These are phyloP conservation scores for Piromyces finnis DNA, from an alignment of 192 early-diverging fungal species.

Conservation along the genomic window DNA sequence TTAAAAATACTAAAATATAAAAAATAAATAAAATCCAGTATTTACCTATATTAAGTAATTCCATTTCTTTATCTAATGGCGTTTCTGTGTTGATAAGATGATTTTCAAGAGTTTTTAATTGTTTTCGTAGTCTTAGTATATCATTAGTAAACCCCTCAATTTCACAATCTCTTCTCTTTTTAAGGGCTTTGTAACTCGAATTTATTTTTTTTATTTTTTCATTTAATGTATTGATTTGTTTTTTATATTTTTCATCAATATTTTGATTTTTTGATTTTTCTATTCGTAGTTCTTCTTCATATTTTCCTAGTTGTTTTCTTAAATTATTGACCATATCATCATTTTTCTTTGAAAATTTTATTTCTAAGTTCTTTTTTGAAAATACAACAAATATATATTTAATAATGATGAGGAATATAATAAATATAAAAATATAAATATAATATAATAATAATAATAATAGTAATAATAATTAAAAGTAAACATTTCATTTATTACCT, in stretches of 20 bases:
- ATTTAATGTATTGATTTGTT: constrained; percentile 7
- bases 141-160: constrained; percentile 53
- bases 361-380: constrained; percentile 7
- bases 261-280: constrained; percentile 8
- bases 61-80: background rate
- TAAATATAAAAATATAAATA: too few relatives aligned
- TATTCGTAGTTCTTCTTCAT: constrained; percentile 11
- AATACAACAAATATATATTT: too few relatives aligned
- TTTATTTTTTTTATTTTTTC: constrained; percentile 10
- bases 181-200: constrained; percentile 22
- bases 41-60: background rate
- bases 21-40: too few relatives aligned
- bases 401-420: too few relatives aligned
- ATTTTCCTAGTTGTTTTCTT: constrained; percentile 7
- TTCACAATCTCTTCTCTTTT: constrained; percentile 34
- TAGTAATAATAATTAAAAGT: too few relatives aligned
- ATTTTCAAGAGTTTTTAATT: constrained; percentile 12
- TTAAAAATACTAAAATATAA: too few relatives aligned
- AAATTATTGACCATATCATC: constrained; percentile 14
- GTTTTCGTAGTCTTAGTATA: constrained; percentile 25
- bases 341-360: constrained; percentile 13
- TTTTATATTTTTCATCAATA: constrained; percentile 6
- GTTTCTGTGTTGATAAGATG: background rate
- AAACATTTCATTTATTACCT: background rate
- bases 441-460: too few relatives aligned